Percentiles rank a stretch among this genome's conserved stretches.
phyloP scores from a whole-genome alignment of 495 filamentous ascomycete species.

The Hypoxylon fragiforme region DNA sequence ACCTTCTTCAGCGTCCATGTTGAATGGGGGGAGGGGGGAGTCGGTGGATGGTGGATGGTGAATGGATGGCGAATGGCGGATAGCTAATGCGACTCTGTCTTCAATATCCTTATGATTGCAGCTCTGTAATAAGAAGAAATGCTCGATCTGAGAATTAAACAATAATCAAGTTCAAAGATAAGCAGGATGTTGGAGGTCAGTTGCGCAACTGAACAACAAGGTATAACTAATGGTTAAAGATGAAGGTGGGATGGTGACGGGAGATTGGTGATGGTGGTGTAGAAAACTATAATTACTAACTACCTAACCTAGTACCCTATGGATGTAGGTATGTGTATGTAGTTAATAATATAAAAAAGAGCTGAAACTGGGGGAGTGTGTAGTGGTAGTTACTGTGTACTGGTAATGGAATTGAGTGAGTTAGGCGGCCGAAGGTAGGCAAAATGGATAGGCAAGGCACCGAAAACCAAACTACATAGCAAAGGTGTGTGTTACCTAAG shows the following conservation, averaged over 20 bases:
- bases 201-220: conserved; percentile 13
- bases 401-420: conserved; percentile 17
- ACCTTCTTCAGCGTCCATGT: conserved; percentile 47
- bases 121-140: conserved; percentile 8
- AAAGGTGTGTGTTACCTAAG: conserved; percentile 1
- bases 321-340: too few species aligned
- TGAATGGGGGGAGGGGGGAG: conserved; percentile 23
- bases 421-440: conserved; percentile 6
- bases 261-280: too few species aligned
- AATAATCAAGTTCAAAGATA: conserved; percentile 12
- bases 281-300: too few species aligned
- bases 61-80: too few species aligned
- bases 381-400: not conserved
- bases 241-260: conserved; percentile 5
- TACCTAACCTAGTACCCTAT: too few species aligned
- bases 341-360: conserved; percentile 4
- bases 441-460: conserved; percentile 23
- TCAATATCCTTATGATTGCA: not conserved
- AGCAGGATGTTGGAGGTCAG: not conserved
- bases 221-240: too few species aligned
- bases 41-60: too few species aligned
- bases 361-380: conserved; percentile 20
- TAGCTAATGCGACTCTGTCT: conserved; percentile 28
- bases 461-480: conserved; percentile 1
- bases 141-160: not conserved